Evolutionary conservation across 306 rosid genomes (phyloP), one percentile per base, ranked within the genome.

Genomic region (Castanopsis chinensis): DNA sequence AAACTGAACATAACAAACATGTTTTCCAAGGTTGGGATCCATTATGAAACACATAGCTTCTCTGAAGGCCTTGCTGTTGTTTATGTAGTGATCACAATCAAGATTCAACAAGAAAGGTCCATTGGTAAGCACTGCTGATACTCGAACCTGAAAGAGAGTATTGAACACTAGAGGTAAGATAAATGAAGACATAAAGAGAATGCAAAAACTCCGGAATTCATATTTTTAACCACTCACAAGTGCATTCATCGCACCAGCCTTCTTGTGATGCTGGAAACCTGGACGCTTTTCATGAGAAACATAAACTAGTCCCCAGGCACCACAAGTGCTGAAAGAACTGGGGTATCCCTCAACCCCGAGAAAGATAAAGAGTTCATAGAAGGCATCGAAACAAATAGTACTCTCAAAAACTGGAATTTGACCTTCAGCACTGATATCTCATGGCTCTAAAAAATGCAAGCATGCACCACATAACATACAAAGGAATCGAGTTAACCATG

Each of bases 201-300:
- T 73, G 43, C 65, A n/a, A 49, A 45, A 60, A 28, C 58, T 58
- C 41, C 53, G 79, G 41, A 43, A 13, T 43, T 56, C 77, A 33
- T 52, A 57, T 20, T 8, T 33, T 43, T 11, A 59, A 73, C 33
- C 73, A 87, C 99, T 90, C 83, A 95, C 99, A 71, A 95, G 97
- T 54, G 99, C 92, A 85, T 95, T 95, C 99, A 95, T 95, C 74
- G 99, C 99, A 85, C 99, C 99, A 3, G 99, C 99, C 82, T 95
- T 95, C 89, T 95, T 95, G 89, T 95, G 99, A 88, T 95, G 99
- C 83, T 95, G 99, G 82, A 95, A 95, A 30, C 99, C 98, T 7
- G 98, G 99, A 86, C 99, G 99, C 93, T 95, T 95, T 82, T 95
- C 99, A 86, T 98, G 99, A 87, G 99, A 95, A 74, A 95, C 99